These are phyloP conservation scores for Pseudocercospora musae DNA, from an alignment of 2,329 filamentous ascomycete species.

Conservation along the genomic window DNA sequence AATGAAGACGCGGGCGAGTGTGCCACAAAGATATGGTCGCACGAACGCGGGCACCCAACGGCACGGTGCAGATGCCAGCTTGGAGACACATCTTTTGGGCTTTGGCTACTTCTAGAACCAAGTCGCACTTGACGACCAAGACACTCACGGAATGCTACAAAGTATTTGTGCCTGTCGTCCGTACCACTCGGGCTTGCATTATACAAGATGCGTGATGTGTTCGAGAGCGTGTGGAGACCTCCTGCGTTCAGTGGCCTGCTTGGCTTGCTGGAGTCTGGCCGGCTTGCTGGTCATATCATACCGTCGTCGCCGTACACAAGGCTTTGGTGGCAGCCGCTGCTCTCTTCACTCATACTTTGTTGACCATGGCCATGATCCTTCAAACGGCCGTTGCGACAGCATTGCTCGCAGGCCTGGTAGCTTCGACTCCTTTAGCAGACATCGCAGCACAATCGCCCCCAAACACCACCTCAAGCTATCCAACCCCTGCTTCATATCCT, in stretches of 20 bases:
- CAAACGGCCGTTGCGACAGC: neutral
- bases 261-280: neutral
- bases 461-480: neutral
- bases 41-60: conserved; percentile 13
- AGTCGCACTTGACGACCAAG: conserved; percentile 18
- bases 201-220: conserved; percentile 10
- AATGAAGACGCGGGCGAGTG: conserved; percentile 3
- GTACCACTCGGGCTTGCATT: conserved; percentile 12
- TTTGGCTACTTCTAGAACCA: conserved; percentile 18
- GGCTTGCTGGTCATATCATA: neutral
- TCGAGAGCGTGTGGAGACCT: conserved; percentile 10
- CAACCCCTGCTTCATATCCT: neutral
- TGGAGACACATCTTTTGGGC: conserved; percentile 7
- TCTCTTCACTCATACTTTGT: neutral
- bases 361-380: neutral
- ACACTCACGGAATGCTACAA: conserved; percentile 14
- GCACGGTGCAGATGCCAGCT: conserved; percentile 12
- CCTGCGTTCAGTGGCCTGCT: conserved; percentile 4
- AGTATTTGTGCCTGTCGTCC: conserved; percentile 12
- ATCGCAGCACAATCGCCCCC: neutral
- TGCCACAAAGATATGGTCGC: conserved; percentile 13
- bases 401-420: neutral
- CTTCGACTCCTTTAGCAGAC: neutral
- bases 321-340: neutral
- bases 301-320: neutral